These are phyloP conservation scores for Colletotrichum higginsianum DNA, from an alignment of 2,329 filamentous ascomycete genomes.

Conservation along the genomic window DNA sequence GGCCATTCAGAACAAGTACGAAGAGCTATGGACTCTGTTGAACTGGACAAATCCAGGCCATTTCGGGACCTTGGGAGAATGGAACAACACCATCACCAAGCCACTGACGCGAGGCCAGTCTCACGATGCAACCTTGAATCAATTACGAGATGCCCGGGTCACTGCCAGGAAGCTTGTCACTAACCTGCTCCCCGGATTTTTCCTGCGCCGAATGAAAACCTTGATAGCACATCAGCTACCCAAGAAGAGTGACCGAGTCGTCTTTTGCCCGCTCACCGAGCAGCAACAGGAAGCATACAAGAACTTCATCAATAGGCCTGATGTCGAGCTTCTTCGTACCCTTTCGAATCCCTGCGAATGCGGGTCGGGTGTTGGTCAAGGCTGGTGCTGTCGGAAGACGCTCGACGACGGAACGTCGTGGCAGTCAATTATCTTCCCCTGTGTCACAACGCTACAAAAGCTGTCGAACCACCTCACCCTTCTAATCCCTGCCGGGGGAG, in stretches of 20 bases:
- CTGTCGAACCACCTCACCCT: conserved; percentile 94
- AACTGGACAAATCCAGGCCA: conserved; percentile 95
- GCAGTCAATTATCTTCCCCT: conserved; percentile 87
- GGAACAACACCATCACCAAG: conserved; percentile 83
- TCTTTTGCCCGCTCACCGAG: conserved; percentile 92
- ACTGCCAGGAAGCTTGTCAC: conserved; percentile 89
- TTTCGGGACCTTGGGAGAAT: conserved; percentile 76
- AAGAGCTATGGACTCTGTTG: conserved; percentile 94
- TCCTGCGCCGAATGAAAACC: conserved; percentile 92
- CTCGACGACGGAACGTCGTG: conserved; percentile 77
- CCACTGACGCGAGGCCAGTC: conserved; percentile 91
- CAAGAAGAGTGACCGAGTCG: conserved; percentile 93
- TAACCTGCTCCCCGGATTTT: conserved; percentile 90
- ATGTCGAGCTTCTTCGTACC: conserved; percentile 77
- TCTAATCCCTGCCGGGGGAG: conserved; percentile 77
- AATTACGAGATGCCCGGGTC: conserved; percentile 84
- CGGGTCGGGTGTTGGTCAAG: conserved; percentile 77
- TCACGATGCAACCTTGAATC: conserved; percentile 87
- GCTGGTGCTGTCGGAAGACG: conserved; percentile 82
- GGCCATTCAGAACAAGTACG: conserved; percentile 97
- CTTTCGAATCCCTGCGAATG: conserved; percentile 80
- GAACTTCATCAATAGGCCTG: conserved; percentile 81
- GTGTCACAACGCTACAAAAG: conserved; percentile 86
- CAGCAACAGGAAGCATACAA: conserved; percentile 87
- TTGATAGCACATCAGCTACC: conserved; percentile 93